Conservation (phyloP, 208 protist species). For the Dictyostelium gargantuum region DNA sequence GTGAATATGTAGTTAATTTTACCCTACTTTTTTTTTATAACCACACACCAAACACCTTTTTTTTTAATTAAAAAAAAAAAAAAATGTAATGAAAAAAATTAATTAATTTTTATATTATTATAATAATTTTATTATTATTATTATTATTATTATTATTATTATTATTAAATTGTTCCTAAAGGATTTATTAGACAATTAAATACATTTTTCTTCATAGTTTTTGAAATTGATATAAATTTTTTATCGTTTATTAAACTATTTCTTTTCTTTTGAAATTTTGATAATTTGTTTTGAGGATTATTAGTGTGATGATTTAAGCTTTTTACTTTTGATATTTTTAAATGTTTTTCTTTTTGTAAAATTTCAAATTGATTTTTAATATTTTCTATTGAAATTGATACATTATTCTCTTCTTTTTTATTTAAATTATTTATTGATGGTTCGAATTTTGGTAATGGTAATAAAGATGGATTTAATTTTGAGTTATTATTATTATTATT, state of each 20-base stretch:
- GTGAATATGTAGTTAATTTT: too few relatives aligned
- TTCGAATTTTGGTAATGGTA: not conserved
- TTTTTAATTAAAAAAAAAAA: too few relatives aligned
- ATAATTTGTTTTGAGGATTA: too few relatives aligned
- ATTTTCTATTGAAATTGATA: not conserved
- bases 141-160: too few relatives aligned
- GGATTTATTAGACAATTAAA: not conserved
- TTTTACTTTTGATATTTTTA: not conserved
- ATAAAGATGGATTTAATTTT: not conserved
- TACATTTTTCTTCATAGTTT: conserved; percentile 7
- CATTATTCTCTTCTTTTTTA: not conserved
- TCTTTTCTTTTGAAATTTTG: not conserved
- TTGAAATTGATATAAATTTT: not conserved
- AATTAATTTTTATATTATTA: too few relatives aligned
- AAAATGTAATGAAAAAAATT: too few relatives aligned
- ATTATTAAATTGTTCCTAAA: too few relatives aligned
- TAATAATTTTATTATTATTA: too few relatives aligned
- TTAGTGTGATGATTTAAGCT: not conserved
- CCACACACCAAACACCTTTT: too few relatives aligned
- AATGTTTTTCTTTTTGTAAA: not conserved
- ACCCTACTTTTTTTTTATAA: too few relatives aligned
- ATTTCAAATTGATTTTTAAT: not conserved
- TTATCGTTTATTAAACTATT: not conserved
- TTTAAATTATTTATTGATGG: not conserved
- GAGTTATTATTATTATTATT: not conserved